These are phyloP conservation scores for Pinus tabuliformis DNA, from an alignment of 75 land plant species.

Conservation along the genomic window DNA sequence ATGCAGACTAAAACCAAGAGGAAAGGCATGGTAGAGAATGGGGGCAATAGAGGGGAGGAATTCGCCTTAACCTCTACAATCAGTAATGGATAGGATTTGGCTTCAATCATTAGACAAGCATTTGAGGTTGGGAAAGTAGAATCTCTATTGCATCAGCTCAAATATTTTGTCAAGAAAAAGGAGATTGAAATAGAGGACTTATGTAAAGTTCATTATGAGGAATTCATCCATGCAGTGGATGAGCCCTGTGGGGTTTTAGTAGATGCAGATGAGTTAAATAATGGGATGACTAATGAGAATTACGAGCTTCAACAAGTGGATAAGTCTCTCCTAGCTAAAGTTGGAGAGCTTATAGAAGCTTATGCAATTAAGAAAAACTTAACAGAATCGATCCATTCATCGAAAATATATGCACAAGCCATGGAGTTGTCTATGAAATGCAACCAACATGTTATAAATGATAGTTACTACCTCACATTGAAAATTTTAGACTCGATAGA, in stretches of 20 bases:
- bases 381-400: constrained; percentile 47
- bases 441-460: constrained; percentile 50
- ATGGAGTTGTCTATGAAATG: constrained; percentile 61
- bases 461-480: constrained; percentile 75
- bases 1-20: constrained; percentile 2
- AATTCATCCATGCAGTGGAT: constrained; percentile 96
- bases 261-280: constrained; percentile 85
- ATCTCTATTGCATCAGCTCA: constrained; percentile 73
- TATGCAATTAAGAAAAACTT: constrained; percentile 57
- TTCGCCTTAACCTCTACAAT: constrained; percentile 80
- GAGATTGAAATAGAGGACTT: constrained; percentile 96
- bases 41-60: constrained; percentile 46
- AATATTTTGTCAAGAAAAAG: constrained; percentile 73
- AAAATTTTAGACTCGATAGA: constrained; percentile 69
- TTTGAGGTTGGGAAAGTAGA: constrained; percentile 92
- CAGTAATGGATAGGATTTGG: constrained; percentile 86
- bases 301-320: constrained; percentile 68
- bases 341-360: constrained; percentile 27
- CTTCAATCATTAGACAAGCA: constrained; percentile 79
- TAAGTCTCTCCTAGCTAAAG: constrained; percentile 55
- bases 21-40: neutral
- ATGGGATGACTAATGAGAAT: constrained; percentile 73
- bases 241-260: constrained; percentile 86
- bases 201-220: constrained; percentile 88
- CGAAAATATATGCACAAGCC: constrained; percentile 42